Base-by-base conservation (phyloP, 208 protist species). In the Wallacemonas sp. region DNA sequence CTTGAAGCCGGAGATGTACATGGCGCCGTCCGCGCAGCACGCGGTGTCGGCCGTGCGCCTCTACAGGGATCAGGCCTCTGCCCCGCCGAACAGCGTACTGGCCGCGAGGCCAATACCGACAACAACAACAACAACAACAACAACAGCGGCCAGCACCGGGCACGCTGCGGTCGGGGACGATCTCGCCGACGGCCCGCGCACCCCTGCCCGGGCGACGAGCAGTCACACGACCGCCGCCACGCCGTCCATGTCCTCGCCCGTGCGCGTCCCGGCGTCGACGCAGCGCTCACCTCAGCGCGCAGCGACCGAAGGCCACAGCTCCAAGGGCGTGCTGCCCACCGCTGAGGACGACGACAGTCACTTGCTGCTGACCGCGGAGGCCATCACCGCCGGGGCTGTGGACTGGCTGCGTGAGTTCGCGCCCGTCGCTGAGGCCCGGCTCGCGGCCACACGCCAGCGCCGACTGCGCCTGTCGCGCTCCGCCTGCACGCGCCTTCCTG, bases 1-100 rank as follows among this genome's bases (percentile, higher is more conserved):
- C 57, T 49, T 87, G 36, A 72, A 81, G 23, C 79, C 83, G 23
- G 65, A 86, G 25, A 79, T 86, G 61, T 89, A 88, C 65, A 68
- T 86, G 50, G 66, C 72, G 10, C 75, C 80, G 2, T 54, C 66
- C 11, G 41, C 76, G 8, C 49, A 55, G 44, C 65, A 77, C 66
- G 72, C 64, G 10, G 59, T 72, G 25, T 81, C 85, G 11, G 65
- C 85, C 5, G 69, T 82, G 61, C 63, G 84, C 29, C 63, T 81
- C 2, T 94, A 81, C 48, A 70, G 83, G 28, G 63, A 57, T 12
- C 10, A 39, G 36, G n/a, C n/a, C n/a, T n/a, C n/a, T n/a, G n/a
- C n/a, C n/a, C n/a, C n/a, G n/a, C n/a, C n/a, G n/a, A n/a, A n/a
- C n/a, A n/a, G n/a, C n/a, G n/a, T n/a, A n/a, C n/a, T n/a, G n/a